Base-by-base conservation (phyloP, 345 rosid species). In the Corymbia maculata region DNA sequence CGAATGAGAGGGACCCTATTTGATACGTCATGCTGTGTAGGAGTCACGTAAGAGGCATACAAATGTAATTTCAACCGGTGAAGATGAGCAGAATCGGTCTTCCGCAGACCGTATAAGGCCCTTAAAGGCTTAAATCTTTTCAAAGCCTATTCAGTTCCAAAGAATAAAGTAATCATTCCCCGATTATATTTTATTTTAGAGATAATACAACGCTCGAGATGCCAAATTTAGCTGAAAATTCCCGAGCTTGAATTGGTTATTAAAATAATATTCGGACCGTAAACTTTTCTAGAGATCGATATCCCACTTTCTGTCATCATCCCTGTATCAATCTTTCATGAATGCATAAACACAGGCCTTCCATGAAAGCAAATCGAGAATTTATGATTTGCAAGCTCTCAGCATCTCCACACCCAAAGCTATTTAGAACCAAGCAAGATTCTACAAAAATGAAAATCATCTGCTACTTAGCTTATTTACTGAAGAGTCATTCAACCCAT, bases 121-220 rank as follows among this genome's bases (percentile, higher is more conserved):
- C 61, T 11, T 26, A 55, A 55, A 55, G 21, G 4, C 12, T n/a
- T 6, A 68, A 32, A 68, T 6, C 79, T 68, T 68, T 21, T 8
- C 19, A 32, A 16, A 15, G 21, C 10, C 11, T 30, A 9, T 7
- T 16, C 9, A 30, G 4, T 26, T n/a, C 36, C 9, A 1, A n/a
- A 13, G 36, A 64, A 64, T 13, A 36, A 64, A 13, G 70, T n/a
- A 64, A 6, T n/a, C 13, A 8, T 7, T 28, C 36, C 36, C 36
- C 7, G 4, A n/a, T 64, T 1, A 13, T 64, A 6, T 64, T n/a
- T 6, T 28, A n/a, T 59, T 26, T 26, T 24, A 59, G 14, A 59
- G 68, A 59, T 26, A 13, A 59, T 24, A 59, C 13, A 59, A 59
- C 2, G 0, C 2, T 2, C 0, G 2, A 32, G 13, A n/a, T 64